Conservation (phyloP, 768 basidiomycete genomes). For the Lactarius hatsudake region DNA sequence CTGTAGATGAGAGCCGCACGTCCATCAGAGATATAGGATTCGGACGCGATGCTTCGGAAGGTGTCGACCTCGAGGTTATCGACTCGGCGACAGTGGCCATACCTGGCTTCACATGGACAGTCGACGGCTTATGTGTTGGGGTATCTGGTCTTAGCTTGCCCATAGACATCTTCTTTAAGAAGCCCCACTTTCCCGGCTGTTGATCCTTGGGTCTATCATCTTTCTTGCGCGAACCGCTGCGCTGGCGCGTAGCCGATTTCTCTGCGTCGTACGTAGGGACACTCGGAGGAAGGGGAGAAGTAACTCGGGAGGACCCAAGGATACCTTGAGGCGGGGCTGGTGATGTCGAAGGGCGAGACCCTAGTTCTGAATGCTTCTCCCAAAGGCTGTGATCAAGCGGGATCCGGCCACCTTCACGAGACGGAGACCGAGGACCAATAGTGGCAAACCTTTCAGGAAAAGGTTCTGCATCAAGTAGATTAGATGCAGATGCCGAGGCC, state of each 20-base stretch:
- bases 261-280: slow-evolving; percentile 10
- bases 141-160: slow-evolving; percentile 78
- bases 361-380: slow-evolving; percentile 35
- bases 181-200: slow-evolving; percentile 84
- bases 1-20: slow-evolving; percentile 62
- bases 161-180: slow-evolving; percentile 99
- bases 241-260: slow-evolving; percentile 18
- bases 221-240: slow-evolving; percentile 25
- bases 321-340: background rate
- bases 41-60: slow-evolving; percentile 23
- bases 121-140: slow-evolving; percentile 36
- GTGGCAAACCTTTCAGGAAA: slow-evolving; percentile 64
- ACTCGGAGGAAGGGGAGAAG: background rate
- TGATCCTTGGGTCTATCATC: slow-evolving; percentile 39
- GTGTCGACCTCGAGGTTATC: slow-evolving; percentile 1
- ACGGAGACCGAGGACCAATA: slow-evolving; percentile 51
- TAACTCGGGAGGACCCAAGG: background rate
- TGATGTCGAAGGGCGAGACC: background rate
- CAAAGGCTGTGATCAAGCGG: slow-evolving; percentile 45
- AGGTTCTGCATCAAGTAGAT: slow-evolving; percentile 47
- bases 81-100: slow-evolving; percentile 18
- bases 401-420: slow-evolving; percentile 40
- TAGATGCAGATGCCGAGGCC: slow-evolving; percentile 67
- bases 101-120: slow-evolving; percentile 38
- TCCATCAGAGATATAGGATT: slow-evolving; percentile 28